Conservation (phyloP, 805 yeast species). For the Priceomyces castillae region DNA sequence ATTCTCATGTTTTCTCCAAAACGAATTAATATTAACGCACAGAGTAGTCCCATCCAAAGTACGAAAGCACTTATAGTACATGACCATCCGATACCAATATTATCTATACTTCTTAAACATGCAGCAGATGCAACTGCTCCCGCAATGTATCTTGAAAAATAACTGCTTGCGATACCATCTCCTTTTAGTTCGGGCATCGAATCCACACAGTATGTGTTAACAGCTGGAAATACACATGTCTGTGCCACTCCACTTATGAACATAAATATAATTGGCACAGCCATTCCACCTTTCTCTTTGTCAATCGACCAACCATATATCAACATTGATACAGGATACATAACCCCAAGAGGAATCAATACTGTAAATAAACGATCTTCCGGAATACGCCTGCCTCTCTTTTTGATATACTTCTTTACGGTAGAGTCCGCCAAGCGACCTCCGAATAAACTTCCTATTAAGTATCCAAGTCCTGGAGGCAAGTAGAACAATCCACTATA, state of each 20-base stretch:
- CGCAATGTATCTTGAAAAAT: conserved; percentile 48
- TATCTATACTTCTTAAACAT: conserved; percentile 42
- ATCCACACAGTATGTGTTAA: conserved; percentile 59
- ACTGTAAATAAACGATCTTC: conserved; percentile 41
- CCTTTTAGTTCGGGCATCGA: conserved; percentile 53
- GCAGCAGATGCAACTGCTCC: conserved; percentile 53
- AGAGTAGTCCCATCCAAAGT: conserved; percentile 36
- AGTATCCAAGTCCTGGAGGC: conserved; percentile 56
- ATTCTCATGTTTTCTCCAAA: conserved; percentile 36
- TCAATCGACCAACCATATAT: conserved; percentile 56
- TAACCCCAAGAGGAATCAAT: conserved; percentile 38
- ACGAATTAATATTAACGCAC: conserved; percentile 30
- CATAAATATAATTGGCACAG: conserved; percentile 50
- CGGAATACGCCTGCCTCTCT: conserved; percentile 45
- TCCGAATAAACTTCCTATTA: conserved; percentile 49
- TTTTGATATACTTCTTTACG: conserved; percentile 42
- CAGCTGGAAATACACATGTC: conserved; percentile 49
- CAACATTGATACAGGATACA: conserved; percentile 44
- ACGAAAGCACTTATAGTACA: conserved; percentile 48
- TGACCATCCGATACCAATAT: conserved; percentile 58
- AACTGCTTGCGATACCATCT: conserved; percentile 56
- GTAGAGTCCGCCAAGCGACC: conserved; percentile 51
- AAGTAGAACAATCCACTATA: conserved; percentile 53
- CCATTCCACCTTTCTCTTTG: conserved; percentile 51
- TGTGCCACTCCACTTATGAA: conserved; percentile 51